Evolutionary conservation across 2,329 filamentous ascomycete genomes (phyloP), one percentile per base, ranked within the genome.

Genomic region (Exophiala sideris): DNA sequence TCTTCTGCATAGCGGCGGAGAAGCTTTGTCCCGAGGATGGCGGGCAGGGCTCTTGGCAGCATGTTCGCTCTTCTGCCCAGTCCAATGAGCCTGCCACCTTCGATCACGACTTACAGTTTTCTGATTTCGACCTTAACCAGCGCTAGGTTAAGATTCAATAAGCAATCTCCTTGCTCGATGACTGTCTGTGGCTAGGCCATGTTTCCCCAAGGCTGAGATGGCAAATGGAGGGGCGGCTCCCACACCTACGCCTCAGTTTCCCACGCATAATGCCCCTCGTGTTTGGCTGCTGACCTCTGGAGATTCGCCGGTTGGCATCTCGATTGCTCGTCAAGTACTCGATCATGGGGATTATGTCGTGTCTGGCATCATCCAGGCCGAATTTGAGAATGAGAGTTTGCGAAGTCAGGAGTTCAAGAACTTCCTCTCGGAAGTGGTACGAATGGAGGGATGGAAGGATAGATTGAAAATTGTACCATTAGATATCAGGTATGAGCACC

Each of bases 271-370:
- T 67, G 79, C 78, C 46, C 91, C 91, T 47, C 86, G 92, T 66
- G 89, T 92, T 66, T 97, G 94, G 94, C 85, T 99, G 67, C 77
- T 99, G 61, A 96, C 91, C 9, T 87, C 89, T 55, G 89, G 89
- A 33, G 82, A 92, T 56, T 92, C 90, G 34, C 90, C 92, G 10
- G 81, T 96, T 60, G 87, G 87, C 50, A 87, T 96, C 56, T 87
- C 89, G 42, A 80, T 96, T 54, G 88, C 90, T 50, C 84, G 87
- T 50, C 83, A 89, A 64, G 79, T 95, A 40, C 85, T 97, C 45
- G 83, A 84, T n/a, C 91, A 96, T 71, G 92, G 94, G 45, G 94
- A 97, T 71, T 91, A 87, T 68, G 87, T 95, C 44, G 87, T 92
- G 45, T 88, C 90, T 4, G 94, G 91, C 50, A 79, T 96, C 33